phyloP scores from a whole-genome alignment of 768 basidiomycete species.

The Lactarius hatsudake region DNA sequence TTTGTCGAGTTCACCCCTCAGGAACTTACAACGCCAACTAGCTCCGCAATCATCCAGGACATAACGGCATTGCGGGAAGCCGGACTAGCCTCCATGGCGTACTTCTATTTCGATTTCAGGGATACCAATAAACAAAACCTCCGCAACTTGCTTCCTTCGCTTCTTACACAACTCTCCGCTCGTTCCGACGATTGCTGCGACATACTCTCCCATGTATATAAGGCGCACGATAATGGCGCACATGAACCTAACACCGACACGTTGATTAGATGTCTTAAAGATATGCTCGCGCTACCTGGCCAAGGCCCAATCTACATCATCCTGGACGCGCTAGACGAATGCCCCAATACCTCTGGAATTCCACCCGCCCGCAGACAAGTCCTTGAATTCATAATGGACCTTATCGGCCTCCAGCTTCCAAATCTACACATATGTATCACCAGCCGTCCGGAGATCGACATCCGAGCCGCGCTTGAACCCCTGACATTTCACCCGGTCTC shows the following conservation, averaged over 20 bases:
- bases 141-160: neutral
- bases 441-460: neutral
- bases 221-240: neutral
- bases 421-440: neutral
- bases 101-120: neutral
- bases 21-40: neutral
- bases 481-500: neutral
- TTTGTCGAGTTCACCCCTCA: neutral
- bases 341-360: neutral
- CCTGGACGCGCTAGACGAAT: constrained; percentile 3
- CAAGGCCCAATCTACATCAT: neutral
- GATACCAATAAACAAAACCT: neutral
- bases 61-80: neutral
- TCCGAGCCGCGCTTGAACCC: neutral
- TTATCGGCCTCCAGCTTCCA: neutral
- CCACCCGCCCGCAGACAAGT: neutral
- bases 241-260: neutral
- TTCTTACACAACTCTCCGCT: neutral
- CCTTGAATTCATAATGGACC: neutral
- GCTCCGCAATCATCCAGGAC: constrained; percentile 2
- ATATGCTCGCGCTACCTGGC: neutral
- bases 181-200: neutral
- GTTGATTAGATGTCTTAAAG: neutral
- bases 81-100: neutral
- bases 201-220: neutral